Evolutionary conservation across 2,329 filamentous ascomycete species (phyloP), one percentile per base, ranked within the genome.

Genomic region (Claviceps sp.): DNA sequence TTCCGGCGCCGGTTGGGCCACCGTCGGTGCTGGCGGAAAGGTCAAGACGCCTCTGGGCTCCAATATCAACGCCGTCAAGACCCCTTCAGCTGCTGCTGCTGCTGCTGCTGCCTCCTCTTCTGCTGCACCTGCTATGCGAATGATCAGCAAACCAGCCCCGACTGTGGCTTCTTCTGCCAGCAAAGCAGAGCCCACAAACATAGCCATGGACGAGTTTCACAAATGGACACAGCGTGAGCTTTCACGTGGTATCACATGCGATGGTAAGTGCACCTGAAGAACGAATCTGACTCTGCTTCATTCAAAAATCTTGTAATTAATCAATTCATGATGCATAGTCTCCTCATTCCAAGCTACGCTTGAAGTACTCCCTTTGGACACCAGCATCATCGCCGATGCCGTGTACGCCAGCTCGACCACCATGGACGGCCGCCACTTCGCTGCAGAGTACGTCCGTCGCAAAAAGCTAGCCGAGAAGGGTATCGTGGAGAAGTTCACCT

Each of bases 401-500:
- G 85, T 97, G 22, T 95, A 97, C 68, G 81, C 81, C 54, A 85
- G 82, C 65, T 94, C 88, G 2, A 85, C 84, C 61, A 94, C 90
- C 1, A 87, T 98, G 68, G 89, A 98, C 63, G 89, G 88, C 0
- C 85, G 87, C 48, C 89, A 94, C 62, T 97, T 97, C 63, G 89
- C 89, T 0, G 87, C 95, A 54, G 93, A 98, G 67, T 98, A 93
- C 63, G 80, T 97, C 54, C 86, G 90, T 37, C 89, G 91, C 61
- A 91, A 90, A 71, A 94, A 87, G 75, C 79, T 94, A 1, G 91
- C 93, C 0, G 91, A 97, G 60, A 93, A 90, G 72, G 93, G 93
- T 41, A 79, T 96, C 42, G 75, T 95, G 18, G 86, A 89, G 65
- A 84, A 87, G 61, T 79, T 86, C 51, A 75, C 81, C 16, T 74